Percentiles rank a stretch among this genome's conserved stretches.
phyloP scores from a whole-genome alignment of 2,329 filamentous ascomycete species.

The Sordariomycetes sp. region DNA sequence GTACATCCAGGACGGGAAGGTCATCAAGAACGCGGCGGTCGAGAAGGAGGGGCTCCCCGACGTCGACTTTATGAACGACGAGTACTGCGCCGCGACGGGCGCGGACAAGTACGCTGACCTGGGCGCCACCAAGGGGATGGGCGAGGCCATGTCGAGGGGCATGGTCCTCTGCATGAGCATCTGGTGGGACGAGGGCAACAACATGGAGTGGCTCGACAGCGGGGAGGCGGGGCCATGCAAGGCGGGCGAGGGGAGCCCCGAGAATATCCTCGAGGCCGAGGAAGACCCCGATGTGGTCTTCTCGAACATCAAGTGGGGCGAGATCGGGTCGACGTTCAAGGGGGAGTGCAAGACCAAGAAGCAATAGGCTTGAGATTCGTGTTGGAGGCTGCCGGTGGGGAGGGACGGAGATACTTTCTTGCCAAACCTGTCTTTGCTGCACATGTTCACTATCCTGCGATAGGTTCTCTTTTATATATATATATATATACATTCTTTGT shows the following conservation, averaged over 20 bases:
- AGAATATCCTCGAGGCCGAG: conserved; percentile 28
- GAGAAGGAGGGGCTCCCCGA: conserved; percentile 14
- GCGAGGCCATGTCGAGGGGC: conserved; percentile 26
- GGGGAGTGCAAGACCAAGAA: conserved; percentile 6
- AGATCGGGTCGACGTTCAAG: conserved; percentile 39
- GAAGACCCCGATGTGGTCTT: conserved; percentile 37
- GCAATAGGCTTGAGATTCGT: not conserved
- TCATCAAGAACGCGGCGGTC: conserved; percentile 27
- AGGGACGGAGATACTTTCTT: too few species aligned
- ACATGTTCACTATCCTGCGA: not conserved
- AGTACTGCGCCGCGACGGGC: conserved; percentile 18
- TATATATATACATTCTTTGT: not conserved
- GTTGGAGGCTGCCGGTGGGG: not conserved
- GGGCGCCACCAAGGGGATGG: conserved; percentile 29
- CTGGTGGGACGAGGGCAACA: conserved; percentile 37
- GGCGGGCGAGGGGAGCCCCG: conserved; percentile 35
- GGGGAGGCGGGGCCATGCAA: conserved; percentile 35
- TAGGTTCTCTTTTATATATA: not conserved
- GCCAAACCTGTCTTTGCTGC: not conserved
- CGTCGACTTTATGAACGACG: conserved; percentile 20
- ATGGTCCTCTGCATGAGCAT: conserved; percentile 39
- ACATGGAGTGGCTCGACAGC: conserved; percentile 41
- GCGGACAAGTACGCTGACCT: conserved; percentile 18
- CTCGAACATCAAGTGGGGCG: conserved; percentile 45
- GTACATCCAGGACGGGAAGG: conserved; percentile 34